phyloP scores from a whole-genome alignment of 2,329 filamentous ascomycete species.

The Beauveria brongniartii region DNA sequence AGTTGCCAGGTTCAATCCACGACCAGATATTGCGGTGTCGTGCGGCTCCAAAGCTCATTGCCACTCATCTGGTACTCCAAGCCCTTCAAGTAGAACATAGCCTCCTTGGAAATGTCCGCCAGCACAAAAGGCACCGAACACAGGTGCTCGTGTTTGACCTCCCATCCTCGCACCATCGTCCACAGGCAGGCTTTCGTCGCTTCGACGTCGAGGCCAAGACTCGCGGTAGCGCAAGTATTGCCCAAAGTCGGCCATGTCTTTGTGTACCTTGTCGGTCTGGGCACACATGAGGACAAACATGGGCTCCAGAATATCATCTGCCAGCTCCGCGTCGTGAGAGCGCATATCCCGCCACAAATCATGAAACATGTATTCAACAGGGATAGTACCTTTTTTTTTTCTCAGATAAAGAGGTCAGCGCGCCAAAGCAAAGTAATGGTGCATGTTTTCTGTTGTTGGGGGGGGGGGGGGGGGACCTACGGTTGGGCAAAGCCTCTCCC shows the following conservation, averaged over 20 bases:
- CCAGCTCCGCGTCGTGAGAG: not conserved
- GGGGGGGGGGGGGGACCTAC: too few relatives aligned
- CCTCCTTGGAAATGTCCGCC: not conserved
- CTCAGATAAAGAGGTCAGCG: too few relatives aligned
- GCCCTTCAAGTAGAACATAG: not conserved
- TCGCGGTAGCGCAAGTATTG: not conserved
- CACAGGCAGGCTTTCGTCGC: not conserved
- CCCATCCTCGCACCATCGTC: not conserved
- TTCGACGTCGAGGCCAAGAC: not conserved
- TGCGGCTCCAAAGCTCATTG: not conserved
- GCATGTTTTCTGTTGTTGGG: too few relatives aligned
- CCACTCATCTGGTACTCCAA: not conserved
- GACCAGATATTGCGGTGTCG: not conserved
- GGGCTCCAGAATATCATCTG: not conserved
- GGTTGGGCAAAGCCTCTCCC: not conserved
- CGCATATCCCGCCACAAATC: not conserved
- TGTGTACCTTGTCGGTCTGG: not conserved
- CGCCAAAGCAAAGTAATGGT: too few relatives aligned
- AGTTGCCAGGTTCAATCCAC: too few relatives aligned
- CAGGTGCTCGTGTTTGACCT: not conserved
- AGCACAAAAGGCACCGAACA: too few relatives aligned
- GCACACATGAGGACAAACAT: not conserved
- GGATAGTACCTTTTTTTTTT: not conserved
- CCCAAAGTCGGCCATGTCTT: not conserved
- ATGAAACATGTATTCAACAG: not conserved